Evolutionary conservation across 2,329 filamentous ascomycete genomes (phyloP).

Genomic region (Pezicula carpinea): DNA sequence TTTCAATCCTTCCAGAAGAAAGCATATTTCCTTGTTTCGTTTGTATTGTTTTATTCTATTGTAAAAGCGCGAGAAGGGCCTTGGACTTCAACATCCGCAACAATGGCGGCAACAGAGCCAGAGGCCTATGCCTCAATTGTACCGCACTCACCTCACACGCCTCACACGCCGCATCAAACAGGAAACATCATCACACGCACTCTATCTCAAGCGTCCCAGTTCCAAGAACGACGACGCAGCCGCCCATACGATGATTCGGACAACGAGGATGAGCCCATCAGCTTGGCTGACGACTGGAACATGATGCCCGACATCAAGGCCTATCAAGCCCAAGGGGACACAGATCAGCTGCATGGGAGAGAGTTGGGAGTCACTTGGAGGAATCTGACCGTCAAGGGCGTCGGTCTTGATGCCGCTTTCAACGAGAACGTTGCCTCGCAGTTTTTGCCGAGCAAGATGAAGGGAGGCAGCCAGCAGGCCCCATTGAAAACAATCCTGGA

Average conservation of each 20-base stretch:
- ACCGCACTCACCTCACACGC: not conserved
- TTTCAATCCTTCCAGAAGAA: too few species aligned
- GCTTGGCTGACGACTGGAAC: conserved; percentile 19
- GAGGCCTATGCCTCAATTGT: conserved; percentile 1
- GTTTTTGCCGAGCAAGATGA: conserved; percentile 13
- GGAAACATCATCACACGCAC: conserved; percentile 1
- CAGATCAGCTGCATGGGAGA: conserved; percentile 17
- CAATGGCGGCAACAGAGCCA: not conserved
- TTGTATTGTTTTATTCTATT: too few species aligned
- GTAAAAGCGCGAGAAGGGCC: too few species aligned
- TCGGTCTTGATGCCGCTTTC: conserved; percentile 25
- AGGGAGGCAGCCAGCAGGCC: conserved; percentile 51
- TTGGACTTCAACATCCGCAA: not conserved
- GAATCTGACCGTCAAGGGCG: conserved; percentile 24
- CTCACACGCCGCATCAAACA: too few species aligned
- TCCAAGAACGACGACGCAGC: conserved; percentile 2
- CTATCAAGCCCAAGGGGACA: conserved; percentile 15
- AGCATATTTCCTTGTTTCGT: too few species aligned
- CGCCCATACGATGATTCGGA: conserved; percentile 20
- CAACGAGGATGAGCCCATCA: conserved; percentile 11
- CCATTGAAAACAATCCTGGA: conserved; percentile 62
- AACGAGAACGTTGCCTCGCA: conserved; percentile 25
- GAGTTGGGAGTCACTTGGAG: conserved; percentile 27
- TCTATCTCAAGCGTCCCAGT: not conserved
- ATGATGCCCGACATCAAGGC: conserved; percentile 25